These are phyloP conservation scores for Fusarium verrucosum DNA, from an alignment of 2,329 filamentous ascomycete genomes.

Conservation along the genomic window DNA sequence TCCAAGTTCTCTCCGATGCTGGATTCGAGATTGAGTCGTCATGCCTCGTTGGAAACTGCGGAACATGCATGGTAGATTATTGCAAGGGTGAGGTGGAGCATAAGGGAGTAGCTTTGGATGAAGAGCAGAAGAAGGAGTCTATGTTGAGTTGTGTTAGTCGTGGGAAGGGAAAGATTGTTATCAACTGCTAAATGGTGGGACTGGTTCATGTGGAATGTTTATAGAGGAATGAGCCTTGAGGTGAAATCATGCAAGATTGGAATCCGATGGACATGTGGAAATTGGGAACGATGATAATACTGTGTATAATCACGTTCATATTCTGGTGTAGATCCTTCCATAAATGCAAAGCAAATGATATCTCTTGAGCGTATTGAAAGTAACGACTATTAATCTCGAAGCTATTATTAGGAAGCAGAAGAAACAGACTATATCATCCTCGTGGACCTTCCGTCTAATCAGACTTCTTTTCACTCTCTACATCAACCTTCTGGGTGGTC, in stretches of 20 bases:
- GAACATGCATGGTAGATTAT: slow-evolving; percentile 28
- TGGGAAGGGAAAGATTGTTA: slow-evolving; percentile 20
- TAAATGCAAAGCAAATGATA: not conserved
- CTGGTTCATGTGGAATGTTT: not conserved
- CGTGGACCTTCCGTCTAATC: not conserved
- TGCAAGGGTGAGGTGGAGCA: slow-evolving; percentile 22
- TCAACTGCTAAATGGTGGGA: not conserved
- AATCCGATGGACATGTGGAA: not conserved
- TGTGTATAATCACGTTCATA: not conserved
- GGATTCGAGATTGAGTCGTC: slow-evolving; percentile 28
- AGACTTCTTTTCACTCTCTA: not conserved
- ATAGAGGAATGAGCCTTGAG: not conserved
- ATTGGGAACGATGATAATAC: not conserved
- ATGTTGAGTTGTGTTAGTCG: slow-evolving; percentile 30
- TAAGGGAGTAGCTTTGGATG: slow-evolving; percentile 23
- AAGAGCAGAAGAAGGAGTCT: slow-evolving; percentile 20
- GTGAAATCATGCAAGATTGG: not conserved
- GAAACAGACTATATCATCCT: not conserved
- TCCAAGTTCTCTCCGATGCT: slow-evolving; percentile 20
- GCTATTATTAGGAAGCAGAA: not conserved
- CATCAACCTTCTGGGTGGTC: not conserved
- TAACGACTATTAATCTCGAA: not conserved
- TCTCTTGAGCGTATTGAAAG: not conserved
- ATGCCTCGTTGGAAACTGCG: slow-evolving; percentile 26
- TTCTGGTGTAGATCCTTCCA: not conserved